Evolutionary conservation across 805 yeast genomes (phyloP), one percentile per base, ranked within the genome.

Genomic region (Candida maltosa): DNA sequence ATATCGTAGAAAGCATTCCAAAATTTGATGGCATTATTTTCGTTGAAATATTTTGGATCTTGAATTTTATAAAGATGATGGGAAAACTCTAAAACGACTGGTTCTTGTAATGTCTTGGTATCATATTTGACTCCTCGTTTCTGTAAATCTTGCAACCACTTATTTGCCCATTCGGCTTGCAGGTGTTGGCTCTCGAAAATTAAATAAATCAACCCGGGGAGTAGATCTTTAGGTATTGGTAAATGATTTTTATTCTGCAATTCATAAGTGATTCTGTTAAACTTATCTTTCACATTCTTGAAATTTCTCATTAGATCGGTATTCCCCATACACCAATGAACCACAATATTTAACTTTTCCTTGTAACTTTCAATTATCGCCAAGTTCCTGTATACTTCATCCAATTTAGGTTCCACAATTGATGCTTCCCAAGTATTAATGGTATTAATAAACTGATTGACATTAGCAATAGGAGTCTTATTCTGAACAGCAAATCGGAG

Each of bases 61-160:
- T 81, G 87, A 31, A 80, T 65, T 26, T 64, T 57, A 36, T 70
- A 65, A 15, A 75, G 59, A 48, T 80, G 79, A 2, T 58, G 46
- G 31, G 65, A 69, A 39, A 72, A 74, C 48, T 83, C 89, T 46
- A 79, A 83, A 5, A 72, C 44, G 1, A 78, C 51, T 22, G 74
- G 62, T 14, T 32, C 32, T 19, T 47, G 44, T 1, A 42, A 21
- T 7, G 44, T 34, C 4, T 26, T 25, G 17, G 29, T 26, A 8
- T 36, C 35, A 25, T 40, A 38, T n/a, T 10, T 6, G 14, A 22
- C 32, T 15, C 19, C 16, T 10, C 14, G 26, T 8, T 17, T 11
- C 10, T 27, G 30, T 11, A 38, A 26, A 3, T 26, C 16, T 11
- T 24, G 8, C 7, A 38, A 16, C 39, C 35, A 32, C 17, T 20